A percentile compares a stretch with the other conserved stretches of the same genome.
phyloP scores from a whole-genome alignment of 306 rosid species.

The Prinsepia uniflora region DNA sequence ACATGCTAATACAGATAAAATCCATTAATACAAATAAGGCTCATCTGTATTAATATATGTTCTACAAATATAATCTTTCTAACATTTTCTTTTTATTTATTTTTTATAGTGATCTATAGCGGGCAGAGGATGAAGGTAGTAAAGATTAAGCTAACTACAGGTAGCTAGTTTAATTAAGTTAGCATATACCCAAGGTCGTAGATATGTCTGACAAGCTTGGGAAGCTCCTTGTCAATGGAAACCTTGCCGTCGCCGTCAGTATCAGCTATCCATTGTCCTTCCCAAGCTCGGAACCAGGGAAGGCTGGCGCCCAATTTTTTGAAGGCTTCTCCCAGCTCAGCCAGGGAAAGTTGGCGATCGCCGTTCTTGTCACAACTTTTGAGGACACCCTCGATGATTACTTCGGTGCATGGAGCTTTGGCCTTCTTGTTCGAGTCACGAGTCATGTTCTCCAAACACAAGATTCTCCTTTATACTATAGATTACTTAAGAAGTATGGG shows the following conservation, averaged over 20 bases:
- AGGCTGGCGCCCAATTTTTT: neutral
- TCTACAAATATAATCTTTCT: no score
- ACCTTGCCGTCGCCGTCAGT: neutral
- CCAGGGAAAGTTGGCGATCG: neutral
- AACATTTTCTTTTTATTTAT: no score
- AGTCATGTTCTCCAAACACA: neutral
- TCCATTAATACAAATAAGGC: no score
- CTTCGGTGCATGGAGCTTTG: neutral
- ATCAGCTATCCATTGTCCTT: neutral
- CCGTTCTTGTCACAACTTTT: neutral
- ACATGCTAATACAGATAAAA: no score
- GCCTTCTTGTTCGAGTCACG: rapidly evolving
- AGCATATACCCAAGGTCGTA: neutral
- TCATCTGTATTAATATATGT: no score
- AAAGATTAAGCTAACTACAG: no score
- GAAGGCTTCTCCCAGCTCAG: neutral
- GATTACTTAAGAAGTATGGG: no score
- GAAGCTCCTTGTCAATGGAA: neutral
- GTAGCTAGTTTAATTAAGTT: neutral
- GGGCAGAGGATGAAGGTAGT: no score
- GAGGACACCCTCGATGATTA: neutral
- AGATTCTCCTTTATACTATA: no score
- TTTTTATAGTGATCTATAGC: no score
- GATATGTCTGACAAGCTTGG: neutral
- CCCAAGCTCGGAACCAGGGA: neutral